Evolutionary conservation across 768 basidiomycete species (phyloP).

Genomic region (Leccinum uliginosum): DNA sequence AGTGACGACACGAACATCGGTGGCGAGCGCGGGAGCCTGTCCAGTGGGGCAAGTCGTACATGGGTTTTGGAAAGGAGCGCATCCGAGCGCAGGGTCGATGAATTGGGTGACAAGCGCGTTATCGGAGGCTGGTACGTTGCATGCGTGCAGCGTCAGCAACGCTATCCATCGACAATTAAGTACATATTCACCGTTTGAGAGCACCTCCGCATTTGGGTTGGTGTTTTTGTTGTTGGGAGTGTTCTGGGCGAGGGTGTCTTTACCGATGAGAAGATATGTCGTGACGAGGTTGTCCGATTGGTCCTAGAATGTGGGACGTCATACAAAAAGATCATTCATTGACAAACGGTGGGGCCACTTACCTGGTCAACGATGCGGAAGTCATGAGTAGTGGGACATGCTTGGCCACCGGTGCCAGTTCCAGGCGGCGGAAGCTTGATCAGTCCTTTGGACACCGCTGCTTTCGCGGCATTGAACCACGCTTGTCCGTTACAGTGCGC

Average conservation of each 20-base stretch:
- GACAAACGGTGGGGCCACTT: background rate
- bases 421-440: slow-evolving; percentile 20
- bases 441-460: slow-evolving; percentile 19
- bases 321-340: background rate
- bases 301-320: slow-evolving; percentile 12
- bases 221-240: slow-evolving; percentile 24
- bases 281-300: slow-evolving; percentile 28
- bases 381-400: slow-evolving; percentile 25
- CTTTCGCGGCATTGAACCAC: slow-evolving; percentile 21
- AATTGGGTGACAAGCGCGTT: slow-evolving; percentile 24
- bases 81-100: slow-evolving; percentile 25
- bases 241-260: slow-evolving; percentile 24
- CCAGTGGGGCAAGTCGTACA: slow-evolving; percentile 23
- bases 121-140: slow-evolving; percentile 18
- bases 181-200: slow-evolving; percentile 25
- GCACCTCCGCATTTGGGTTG: slow-evolving; percentile 19
- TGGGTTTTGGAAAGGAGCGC: slow-evolving; percentile 23
- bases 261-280: slow-evolving; percentile 23
- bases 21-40: slow-evolving; percentile 18
- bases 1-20: slow-evolving; percentile 13
- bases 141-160: background rate
- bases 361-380: slow-evolving; percentile 27
- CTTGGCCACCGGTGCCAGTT: slow-evolving; percentile 15
- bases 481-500: slow-evolving; percentile 23
- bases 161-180: background rate